Base-by-base conservation (phyloP, 805 yeast species). In the Saturnispora hagleri region DNA sequence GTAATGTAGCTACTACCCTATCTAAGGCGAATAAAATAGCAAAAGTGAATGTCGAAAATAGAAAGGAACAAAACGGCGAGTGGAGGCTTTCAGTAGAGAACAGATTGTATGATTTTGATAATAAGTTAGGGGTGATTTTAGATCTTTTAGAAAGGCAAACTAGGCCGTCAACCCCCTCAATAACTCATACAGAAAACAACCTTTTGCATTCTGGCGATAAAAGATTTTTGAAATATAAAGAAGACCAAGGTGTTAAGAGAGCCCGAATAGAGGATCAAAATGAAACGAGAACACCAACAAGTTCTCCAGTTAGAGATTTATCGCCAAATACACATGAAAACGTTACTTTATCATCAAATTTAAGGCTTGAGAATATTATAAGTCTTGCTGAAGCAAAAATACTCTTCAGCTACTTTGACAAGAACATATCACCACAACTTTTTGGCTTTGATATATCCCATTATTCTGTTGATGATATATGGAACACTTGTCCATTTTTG, bases 381-480 rank as follows among this genome's bases (percentile, higher is more conserved):
- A 48, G 56, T 1, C 46, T 51, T 13, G 58, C 58, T 5, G 62
- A 65, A 51, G 81, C 82, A 0, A 61, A 63, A n/a, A 76, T 72
- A 33, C 65, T 82, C 15, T 78, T 81, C 55, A 57, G 62, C 13
- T 77, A 70, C 52, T 83, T 83, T 59, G 75, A 79, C 55, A 62
- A 70, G 1, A 73, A 80, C 51, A 78, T 83, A 33, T 70, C 84
- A 1, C 81, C 82, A 10, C 86, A 82, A 58, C 65, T 83, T 44
- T 82, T 81, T 69, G 89, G 89, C 0, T 82, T 82, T 62, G 79
- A 75, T 43, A 68, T 82, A 3, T 70, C 80, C 1, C 68, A 73
- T 45, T 72, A 79, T 49, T 68, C 76, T 1, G 73, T 78, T 4
- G 75, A 74, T 7, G 64, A 63, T 3, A 66, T 80, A 8, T 81